Percentiles rank a stretch among this genome's conserved stretches.
Evolutionary conservation across 192 early-diverging fungal genomes (phyloP).

Genomic region (Dissophora globulifera): DNA sequence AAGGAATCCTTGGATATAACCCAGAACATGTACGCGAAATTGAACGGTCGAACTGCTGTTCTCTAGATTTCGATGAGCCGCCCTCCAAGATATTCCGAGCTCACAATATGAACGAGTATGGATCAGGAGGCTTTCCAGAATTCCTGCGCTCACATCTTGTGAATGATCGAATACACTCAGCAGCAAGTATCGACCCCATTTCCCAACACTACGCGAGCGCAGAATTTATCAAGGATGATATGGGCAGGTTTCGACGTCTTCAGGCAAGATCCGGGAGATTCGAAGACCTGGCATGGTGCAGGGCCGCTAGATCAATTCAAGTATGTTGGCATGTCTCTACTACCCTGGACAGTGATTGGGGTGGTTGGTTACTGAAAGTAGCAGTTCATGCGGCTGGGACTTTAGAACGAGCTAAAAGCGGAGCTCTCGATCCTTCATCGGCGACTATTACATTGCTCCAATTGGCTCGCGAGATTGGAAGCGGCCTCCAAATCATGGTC

Average conservation of each 20-base stretch:
- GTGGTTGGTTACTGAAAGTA: slow-evolving; percentile 1
- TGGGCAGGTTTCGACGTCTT: neutral
- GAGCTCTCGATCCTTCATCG: neutral
- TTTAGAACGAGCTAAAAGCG: neutral
- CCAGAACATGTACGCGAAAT: neutral
- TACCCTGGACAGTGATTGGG: slow-evolving; percentile 5
- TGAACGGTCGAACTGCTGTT: neutral
- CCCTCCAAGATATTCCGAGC: neutral
- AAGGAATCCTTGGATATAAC: slow-evolving; percentile 5
- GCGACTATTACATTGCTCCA: slow-evolving; percentile 7
- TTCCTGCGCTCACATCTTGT: neutral
- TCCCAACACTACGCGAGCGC: neutral
- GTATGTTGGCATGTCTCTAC: slow-evolving; percentile 8
- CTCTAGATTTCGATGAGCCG: neutral
- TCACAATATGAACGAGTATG: slow-evolving; percentile 7
- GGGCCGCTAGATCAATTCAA: slow-evolving; percentile 8
- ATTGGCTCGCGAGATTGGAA: slow-evolving; percentile 9
- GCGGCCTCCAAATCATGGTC: neutral
- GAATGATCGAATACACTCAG: slow-evolving; percentile 1
- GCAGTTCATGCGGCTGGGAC: slow-evolving; percentile 18
- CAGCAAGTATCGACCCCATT: neutral
- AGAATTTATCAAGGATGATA: neutral
- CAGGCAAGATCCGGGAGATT: neutral
- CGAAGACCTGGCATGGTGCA: slow-evolving; percentile 1
- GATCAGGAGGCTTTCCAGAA: slow-evolving; percentile 5